Evolutionary conservation across 129 eudicot species (phyloP).

Genomic region (Centrapalus pauciflorus): DNA sequence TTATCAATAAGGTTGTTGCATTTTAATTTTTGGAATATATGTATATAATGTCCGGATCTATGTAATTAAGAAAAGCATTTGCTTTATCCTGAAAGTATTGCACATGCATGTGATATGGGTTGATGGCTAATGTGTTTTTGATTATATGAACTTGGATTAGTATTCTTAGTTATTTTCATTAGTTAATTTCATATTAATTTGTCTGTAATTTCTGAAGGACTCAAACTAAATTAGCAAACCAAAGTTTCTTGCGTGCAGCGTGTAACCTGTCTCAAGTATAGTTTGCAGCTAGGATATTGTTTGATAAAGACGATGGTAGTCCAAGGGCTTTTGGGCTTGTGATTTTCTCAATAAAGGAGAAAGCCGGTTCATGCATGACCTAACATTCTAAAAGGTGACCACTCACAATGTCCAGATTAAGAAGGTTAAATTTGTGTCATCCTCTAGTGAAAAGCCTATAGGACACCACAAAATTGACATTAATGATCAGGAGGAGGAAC

Average conservation of each 20-base stretch:
- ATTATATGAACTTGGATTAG: not conserved
- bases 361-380: constrained; percentile 50
- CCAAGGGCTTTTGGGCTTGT: constrained; percentile 86
- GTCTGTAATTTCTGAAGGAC: not conserved
- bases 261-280: not conserved
- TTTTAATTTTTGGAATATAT: too few species aligned
- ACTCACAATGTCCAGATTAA: too few species aligned
- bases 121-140: constrained; percentile 3
- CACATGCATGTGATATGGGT: not conserved
- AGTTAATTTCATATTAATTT: not conserved
- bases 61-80: not conserved
- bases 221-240: not conserved
- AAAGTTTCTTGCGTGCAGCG: constrained; percentile 7
- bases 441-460: too few species aligned
- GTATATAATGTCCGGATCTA: not conserved
- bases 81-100: not conserved
- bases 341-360: constrained; percentile 50
- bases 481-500: too few species aligned
- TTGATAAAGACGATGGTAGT: constrained; percentile 65
- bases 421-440: too few species aligned
- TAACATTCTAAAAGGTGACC: too few species aligned
- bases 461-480: too few species aligned
- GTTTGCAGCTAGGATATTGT: constrained; percentile 68
- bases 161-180: not conserved
- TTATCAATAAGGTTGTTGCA: too few species aligned